Evolutionary conservation across 1,284 basidiomycete genomes (phyloP).

Genomic region (Cutaneotrichosporon dermatis): DNA sequence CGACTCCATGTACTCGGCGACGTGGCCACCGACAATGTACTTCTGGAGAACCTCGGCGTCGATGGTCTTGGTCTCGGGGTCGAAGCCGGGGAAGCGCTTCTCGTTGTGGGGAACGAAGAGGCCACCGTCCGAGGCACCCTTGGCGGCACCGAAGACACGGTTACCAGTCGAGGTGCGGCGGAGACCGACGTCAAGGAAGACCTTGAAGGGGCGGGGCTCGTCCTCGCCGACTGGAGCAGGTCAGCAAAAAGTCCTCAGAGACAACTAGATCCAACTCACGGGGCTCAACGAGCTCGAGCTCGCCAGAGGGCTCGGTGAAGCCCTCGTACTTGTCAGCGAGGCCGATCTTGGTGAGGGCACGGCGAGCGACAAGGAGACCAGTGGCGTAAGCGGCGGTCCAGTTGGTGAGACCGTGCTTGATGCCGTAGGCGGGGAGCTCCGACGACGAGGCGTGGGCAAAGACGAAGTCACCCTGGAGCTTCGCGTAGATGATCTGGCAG

Average conservation of each 20-base stretch:
- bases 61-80: conserved; percentile 88
- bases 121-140: conserved; percentile 97
- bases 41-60: conserved; percentile 93
- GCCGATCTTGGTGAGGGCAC: conserved; percentile 90
- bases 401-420: conserved; percentile 97
- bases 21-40: conserved; percentile 97
- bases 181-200: conserved; percentile 96
- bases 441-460: conserved; percentile 79
- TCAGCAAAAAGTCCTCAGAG: neutral
- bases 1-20: conserved; percentile 99
- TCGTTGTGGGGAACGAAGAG: conserved; percentile 97
- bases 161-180: conserved; percentile 97
- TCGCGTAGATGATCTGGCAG: conserved; percentile 92
- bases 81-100: conserved; percentile 98
- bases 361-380: conserved; percentile 90
- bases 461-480: conserved; percentile 94
- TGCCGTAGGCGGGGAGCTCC: conserved; percentile 93
- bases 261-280: neutral
- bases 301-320: conserved; percentile 87
- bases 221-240: conserved; percentile 62
- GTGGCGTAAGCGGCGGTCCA: conserved; percentile 99
- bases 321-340: conserved; percentile 99
- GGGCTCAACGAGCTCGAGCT: conserved; percentile 76
- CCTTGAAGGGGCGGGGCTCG: conserved; percentile 96
- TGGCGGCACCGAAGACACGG: conserved; percentile 97